phyloP scores from a whole-genome alignment of 192 early-diverging fungal species.

The Rhizophagus clarus region DNA sequence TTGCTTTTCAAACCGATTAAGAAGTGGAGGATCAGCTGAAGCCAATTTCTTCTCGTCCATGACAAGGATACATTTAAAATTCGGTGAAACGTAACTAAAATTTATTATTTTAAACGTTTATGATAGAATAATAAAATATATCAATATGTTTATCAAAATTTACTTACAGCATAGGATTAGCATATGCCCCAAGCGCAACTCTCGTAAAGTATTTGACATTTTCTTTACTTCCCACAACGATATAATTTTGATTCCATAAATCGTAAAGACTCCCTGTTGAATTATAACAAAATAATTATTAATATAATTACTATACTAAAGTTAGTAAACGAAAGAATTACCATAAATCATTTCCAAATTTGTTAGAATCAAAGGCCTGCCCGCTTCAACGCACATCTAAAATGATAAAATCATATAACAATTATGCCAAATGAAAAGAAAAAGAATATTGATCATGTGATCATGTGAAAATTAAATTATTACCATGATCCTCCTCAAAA shows the following conservation, averaged over 20 bases:
- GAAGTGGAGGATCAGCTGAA: slow-evolving; percentile 15
- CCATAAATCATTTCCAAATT: slow-evolving; percentile 29
- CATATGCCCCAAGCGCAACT: slow-evolving; percentile 24
- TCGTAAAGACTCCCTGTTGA: slow-evolving; percentile 29
- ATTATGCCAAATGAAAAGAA: too few relatives aligned
- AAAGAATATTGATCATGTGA: too few relatives aligned
- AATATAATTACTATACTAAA: background rate
- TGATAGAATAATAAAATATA: too few relatives aligned
- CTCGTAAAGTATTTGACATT: slow-evolving; percentile 22
- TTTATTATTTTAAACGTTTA: too few relatives aligned
- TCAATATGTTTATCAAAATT: background rate
- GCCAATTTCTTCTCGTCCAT: slow-evolving; percentile 14
- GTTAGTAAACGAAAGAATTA: background rate
- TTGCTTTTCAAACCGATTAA: slow-evolving; percentile 30
- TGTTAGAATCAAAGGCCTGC: slow-evolving; percentile 24
- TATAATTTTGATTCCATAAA: slow-evolving; percentile 35
- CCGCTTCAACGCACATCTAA: slow-evolving; percentile 31
- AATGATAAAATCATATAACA: background rate
- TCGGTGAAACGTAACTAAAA: background rate
- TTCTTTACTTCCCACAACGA: slow-evolving; percentile 2
- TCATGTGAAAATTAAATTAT: too few relatives aligned
- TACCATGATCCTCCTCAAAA: slow-evolving; percentile 18
- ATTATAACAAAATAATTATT: background rate
- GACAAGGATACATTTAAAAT: slow-evolving; percentile 30
- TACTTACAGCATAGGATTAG: slow-evolving; percentile 31